Percentiles rank a stretch among this genome's conserved stretches.
phyloP scores from a whole-genome alignment of 768 basidiomycete species.

The Collybia mongolica region DNA sequence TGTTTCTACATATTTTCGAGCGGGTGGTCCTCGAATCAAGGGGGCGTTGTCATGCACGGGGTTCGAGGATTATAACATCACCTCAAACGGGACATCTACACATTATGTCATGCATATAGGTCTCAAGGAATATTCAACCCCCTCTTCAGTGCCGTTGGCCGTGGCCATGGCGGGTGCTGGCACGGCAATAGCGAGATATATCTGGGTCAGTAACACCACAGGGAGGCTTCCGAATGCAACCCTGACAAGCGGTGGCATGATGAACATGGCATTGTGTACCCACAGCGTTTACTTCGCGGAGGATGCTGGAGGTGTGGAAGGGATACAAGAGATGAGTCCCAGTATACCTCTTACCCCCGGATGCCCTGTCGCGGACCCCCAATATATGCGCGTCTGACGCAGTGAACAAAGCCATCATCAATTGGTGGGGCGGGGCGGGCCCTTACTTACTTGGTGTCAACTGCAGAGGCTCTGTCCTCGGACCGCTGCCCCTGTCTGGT shows the following conservation, averaged over 20 bases:
- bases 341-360: constrained; percentile 4
- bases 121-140: not conserved
- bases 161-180: not conserved
- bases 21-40: not conserved
- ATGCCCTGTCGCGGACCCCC: constrained; percentile 6
- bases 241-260: not conserved
- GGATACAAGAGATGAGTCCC: not conserved
- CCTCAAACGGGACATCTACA: not conserved
- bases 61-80: not conserved
- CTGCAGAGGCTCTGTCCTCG: constrained; percentile 17
- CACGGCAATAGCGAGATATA: too few species aligned
- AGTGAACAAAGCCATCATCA: constrained; percentile 17
- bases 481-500: constrained; percentile 2
- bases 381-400: constrained; percentile 15
- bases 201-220: too few species aligned
- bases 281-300: not conserved
- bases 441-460: constrained; percentile 12
- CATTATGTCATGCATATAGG: not conserved
- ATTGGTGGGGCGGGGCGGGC: constrained; percentile 18
- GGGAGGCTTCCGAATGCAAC: not conserved
- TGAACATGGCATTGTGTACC: not conserved
- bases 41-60: not conserved
- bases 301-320: not conserved
- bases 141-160: not conserved
- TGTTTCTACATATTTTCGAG: not conserved